Percentiles rank a stretch among this genome's conserved stretches.
Conservation (phyloP, 495 filamentous ascomycete genomes). For the Ramalina intermedia region DNA sequence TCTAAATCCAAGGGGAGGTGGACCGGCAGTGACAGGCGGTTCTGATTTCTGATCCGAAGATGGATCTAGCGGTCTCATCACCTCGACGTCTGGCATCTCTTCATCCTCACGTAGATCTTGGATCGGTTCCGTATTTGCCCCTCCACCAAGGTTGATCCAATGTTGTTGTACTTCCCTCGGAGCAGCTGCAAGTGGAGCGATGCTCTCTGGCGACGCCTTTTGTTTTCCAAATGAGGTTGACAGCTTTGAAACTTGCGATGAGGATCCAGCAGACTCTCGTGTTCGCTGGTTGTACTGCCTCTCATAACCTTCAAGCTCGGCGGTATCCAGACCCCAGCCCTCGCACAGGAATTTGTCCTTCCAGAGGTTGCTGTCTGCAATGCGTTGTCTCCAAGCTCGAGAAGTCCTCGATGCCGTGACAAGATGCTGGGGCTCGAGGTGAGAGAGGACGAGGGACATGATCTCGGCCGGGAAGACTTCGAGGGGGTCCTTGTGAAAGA, state of each 20-base stretch:
- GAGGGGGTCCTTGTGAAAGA: conserved; percentile 85
- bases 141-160: too few relatives aligned
- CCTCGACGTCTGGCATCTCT: conserved; percentile 30
- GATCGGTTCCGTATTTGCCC: background rate
- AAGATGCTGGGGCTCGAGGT: conserved; percentile 62
- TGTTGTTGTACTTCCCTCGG: too few relatives aligned
- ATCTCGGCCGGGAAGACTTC: conserved; percentile 75
- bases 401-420: conserved; percentile 66
- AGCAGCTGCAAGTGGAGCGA: too few relatives aligned
- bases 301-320: conserved; percentile 56
- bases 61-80: too few relatives aligned
- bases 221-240: background rate
- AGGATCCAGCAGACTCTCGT: background rate
- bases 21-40: too few relatives aligned
- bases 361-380: conserved; percentile 81
- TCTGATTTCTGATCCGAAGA: too few relatives aligned
- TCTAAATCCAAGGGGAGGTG: too few relatives aligned
- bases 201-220: too few relatives aligned
- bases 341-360: conserved; percentile 62
- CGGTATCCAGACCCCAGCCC: conserved; percentile 63
- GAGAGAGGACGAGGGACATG: conserved; percentile 74
- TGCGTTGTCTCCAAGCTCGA: conserved; percentile 64
- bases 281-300: conserved; percentile 15
- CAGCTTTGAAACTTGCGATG: background rate
- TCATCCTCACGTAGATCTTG: conserved; percentile 26